These are phyloP conservation scores for Dryadomyces sulphureus DNA, from an alignment of 2,329 filamentous ascomycete species.

Conservation along the genomic window DNA sequence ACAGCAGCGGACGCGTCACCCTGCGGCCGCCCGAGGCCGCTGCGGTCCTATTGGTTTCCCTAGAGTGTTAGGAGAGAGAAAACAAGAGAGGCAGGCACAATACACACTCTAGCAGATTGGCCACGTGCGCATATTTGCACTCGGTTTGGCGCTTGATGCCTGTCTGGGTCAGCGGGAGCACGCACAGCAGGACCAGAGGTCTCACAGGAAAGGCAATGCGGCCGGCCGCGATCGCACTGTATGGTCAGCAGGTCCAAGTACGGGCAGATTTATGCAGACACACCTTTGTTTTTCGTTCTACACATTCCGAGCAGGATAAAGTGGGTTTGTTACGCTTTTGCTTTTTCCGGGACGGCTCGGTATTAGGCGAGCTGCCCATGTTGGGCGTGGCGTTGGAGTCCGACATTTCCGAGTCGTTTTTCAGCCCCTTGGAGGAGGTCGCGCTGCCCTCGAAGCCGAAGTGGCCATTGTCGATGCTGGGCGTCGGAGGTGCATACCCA, in stretches of 20 bases:
- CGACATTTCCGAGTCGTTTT: not conserved
- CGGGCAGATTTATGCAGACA: conserved; percentile 13
- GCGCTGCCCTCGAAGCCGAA: not conserved
- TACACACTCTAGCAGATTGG: conserved; percentile 60
- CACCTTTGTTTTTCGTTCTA: conserved; percentile 71
- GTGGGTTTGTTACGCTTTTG: conserved; percentile 79
- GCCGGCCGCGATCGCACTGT: conserved; percentile 61
- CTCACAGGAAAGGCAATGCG: conserved; percentile 52
- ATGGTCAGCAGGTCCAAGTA: not conserved
- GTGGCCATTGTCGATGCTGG: conserved; percentile 1
- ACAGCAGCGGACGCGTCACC: conserved; percentile 40
- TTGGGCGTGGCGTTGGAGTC: conserved; percentile 1
- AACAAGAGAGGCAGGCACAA: not conserved
- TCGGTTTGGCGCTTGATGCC: conserved; percentile 57
- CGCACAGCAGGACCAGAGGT: conserved; percentile 5
- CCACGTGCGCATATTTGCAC: conserved; percentile 62
- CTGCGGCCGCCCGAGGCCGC: conserved; percentile 30
- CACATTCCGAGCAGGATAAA: conserved; percentile 63
- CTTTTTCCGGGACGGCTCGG: conserved; percentile 44
- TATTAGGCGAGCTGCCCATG: conserved; percentile 13
- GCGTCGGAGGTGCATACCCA: conserved; percentile 7
- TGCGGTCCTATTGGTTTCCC: conserved; percentile 41
- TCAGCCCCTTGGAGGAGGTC: conserved; percentile 1
- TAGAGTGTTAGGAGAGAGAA: conserved; percentile 14
- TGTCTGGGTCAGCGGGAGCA: conserved; percentile 2